A percentile compares a stretch with the other conserved stretches of the same genome.
Evolutionary conservation across 2,329 filamentous ascomycete species (phyloP).

Genomic region (Amauroascus niger): DNA sequence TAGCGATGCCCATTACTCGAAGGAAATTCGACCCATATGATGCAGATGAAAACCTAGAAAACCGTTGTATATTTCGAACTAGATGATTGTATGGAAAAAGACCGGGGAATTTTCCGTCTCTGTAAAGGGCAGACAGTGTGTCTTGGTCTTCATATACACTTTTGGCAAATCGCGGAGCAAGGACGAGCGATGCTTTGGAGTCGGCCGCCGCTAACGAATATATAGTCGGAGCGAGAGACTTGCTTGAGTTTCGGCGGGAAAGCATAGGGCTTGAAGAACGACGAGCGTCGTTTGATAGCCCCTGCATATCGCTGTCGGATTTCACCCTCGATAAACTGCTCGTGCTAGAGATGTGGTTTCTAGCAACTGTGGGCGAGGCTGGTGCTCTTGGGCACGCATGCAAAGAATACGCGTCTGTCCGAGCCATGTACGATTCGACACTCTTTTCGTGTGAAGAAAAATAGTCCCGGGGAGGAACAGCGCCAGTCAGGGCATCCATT

Average conservation of each 20-base stretch:
- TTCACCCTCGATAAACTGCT: slow-evolving; percentile 36
- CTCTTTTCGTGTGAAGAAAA: slow-evolving; percentile 28
- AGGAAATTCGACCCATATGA: slow-evolving; percentile 41
- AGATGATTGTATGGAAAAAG: slow-evolving; percentile 40
- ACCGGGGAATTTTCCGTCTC: slow-evolving; percentile 38
- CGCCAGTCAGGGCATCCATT: not conserved
- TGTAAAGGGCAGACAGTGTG: slow-evolving; percentile 36
- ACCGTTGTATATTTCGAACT: slow-evolving; percentile 39
- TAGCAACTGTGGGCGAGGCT: slow-evolving; percentile 31
- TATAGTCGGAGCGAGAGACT: slow-evolving; percentile 37
- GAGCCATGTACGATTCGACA: slow-evolving; percentile 33
- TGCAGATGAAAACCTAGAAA: slow-evolving; percentile 40
- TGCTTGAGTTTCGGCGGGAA: slow-evolving; percentile 23
- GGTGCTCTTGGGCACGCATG: slow-evolving; percentile 34
- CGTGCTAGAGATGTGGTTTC: slow-evolving; percentile 36
- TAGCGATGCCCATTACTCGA: slow-evolving; percentile 38
- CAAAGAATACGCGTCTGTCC: slow-evolving; percentile 36
- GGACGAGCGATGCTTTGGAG: slow-evolving; percentile 38
- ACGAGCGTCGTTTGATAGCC: slow-evolving; percentile 26
- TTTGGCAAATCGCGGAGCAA: slow-evolving; percentile 34
- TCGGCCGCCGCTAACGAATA: slow-evolving; percentile 39
- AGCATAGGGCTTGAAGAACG: slow-evolving; percentile 19
- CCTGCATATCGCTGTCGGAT: slow-evolving; percentile 33
- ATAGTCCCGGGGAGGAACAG: not conserved
- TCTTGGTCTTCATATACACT: slow-evolving; percentile 40